Conservation (phyloP, 2,329 filamentous ascomycete genomes). For the Claviceps purpurea region DNA sequence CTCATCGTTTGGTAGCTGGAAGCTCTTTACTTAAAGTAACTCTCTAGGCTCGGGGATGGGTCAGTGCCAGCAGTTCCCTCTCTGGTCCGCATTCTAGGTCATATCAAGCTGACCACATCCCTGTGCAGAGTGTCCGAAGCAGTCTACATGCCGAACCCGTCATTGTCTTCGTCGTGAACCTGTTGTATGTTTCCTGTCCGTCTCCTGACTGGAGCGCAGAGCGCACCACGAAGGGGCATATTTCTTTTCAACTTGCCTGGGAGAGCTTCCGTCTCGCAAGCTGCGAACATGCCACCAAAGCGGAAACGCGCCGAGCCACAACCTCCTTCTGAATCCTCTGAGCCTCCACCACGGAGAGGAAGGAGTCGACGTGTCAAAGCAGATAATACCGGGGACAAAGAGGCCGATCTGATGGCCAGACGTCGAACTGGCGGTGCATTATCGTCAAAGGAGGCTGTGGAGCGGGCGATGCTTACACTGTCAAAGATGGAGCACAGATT, state of each 20-base stretch:
- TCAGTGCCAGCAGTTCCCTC: neutral
- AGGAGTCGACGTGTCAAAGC: slow-evolving; percentile 9
- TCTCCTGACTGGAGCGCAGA: neutral
- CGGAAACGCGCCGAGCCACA: slow-evolving; percentile 20
- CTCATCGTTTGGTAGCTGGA: neutral
- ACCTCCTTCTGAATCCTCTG: slow-evolving; percentile 5
- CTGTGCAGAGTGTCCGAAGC: neutral
- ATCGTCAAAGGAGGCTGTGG: slow-evolving; percentile 16
- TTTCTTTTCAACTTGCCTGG: neutral
- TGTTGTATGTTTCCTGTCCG: neutral
- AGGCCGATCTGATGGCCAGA: neutral
- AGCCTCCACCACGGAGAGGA: slow-evolving; percentile 15
- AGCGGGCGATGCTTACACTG: slow-evolving; percentile 30
- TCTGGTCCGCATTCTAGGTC: neutral
- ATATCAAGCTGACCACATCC: neutral
- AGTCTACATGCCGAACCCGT: neutral
- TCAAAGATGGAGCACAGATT: slow-evolving; percentile 36
- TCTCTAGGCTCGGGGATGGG: neutral
- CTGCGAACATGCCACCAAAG: slow-evolving; percentile 23
- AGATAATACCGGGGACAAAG: neutral
- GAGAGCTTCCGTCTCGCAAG: neutral
- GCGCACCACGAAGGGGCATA: neutral
- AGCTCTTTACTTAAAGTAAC: neutral
- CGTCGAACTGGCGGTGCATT: neutral
- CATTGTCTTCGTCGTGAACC: neutral